Base-by-base conservation (phyloP, 2,329 filamentous ascomycete species). In the Sarocladium kiliense region DNA sequence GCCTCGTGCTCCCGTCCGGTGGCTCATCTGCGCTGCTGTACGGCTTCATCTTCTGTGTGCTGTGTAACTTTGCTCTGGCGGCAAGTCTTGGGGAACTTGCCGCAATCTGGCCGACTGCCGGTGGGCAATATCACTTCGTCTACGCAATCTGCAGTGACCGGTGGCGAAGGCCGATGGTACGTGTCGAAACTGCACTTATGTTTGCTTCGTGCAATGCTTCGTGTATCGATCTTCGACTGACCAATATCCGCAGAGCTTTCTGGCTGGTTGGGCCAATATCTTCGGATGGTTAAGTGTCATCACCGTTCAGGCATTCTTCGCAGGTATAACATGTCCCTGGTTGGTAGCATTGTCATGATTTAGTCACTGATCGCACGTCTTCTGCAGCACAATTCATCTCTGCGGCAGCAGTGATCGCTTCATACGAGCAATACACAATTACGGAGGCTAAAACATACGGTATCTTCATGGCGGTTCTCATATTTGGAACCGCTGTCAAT, bases 101-200 rank as follows among this genome's bases (percentile, higher is more conserved):
- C 0, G 69, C 72, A 2, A 71, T 76, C 42, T 77, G 73, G 71
- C 75, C 74, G 0, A 77, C 74, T 0, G 72, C 74, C 0, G 74
- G 74, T 7, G 74, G 75, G 0, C 74, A 77, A 45, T 77, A 76
- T 61, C 72, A 77, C 51, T 75, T 74, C 25, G 71, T 72, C 2
- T 74, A 72, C 58, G 71, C 72, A 0, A 53, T 76, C 9, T 73
- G 68, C 26, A 68, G 68, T 2, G 65, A 71, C 0, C 61, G 59
- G 18, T 76, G 73, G 72, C 71, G 65, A 51, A 70, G 65, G 32
- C 55, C 64, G 0, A 67, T 71, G 65, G 72, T 73, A 55, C 25
- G 62, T 32, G 6, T 12, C 30, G 7, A n/a, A n/a, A n/a, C n/a
- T n/a, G n/a, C n/a, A n/a, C n/a, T n/a, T n/a, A n/a, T n/a, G n/a